phyloP scores from a whole-genome alignment of 139 green algal species.

The Tetradesmus obliquus region DNA sequence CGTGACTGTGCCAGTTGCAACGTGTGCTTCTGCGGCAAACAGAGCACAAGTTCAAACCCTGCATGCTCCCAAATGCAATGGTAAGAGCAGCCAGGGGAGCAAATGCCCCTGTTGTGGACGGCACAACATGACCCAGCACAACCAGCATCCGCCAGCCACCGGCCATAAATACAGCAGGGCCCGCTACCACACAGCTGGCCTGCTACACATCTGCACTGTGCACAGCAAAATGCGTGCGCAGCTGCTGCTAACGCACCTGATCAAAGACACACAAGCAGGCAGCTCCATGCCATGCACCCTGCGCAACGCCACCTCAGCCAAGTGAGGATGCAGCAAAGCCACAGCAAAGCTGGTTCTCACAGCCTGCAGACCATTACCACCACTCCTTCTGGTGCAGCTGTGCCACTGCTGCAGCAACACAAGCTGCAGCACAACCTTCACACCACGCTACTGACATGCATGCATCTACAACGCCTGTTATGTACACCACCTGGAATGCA shows the following conservation, averaged over 20 bases:
- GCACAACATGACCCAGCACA: background rate
- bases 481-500: background rate
- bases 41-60: too few species aligned
- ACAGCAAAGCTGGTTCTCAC: background rate
- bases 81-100: too few species aligned
- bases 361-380: background rate
- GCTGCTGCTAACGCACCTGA: background rate
- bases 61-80: too few species aligned
- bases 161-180: background rate
- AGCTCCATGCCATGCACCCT: background rate
- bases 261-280: background rate
- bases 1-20: too few species aligned
- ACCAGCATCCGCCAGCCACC: background rate
- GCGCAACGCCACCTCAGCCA: background rate
- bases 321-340: too few species aligned
- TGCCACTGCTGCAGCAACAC: background rate
- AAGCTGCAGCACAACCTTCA: background rate
- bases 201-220: background rate
- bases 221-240: background rate
- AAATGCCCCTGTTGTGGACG: background rate
- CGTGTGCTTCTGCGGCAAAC: too few species aligned
- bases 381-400: background rate
- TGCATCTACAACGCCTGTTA: background rate
- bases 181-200: background rate
- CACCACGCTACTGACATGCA: background rate